These are phyloP conservation scores for Dryas alaskensis DNA, from an alignment of 306 rosid genomes.

Conservation along the genomic window DNA sequence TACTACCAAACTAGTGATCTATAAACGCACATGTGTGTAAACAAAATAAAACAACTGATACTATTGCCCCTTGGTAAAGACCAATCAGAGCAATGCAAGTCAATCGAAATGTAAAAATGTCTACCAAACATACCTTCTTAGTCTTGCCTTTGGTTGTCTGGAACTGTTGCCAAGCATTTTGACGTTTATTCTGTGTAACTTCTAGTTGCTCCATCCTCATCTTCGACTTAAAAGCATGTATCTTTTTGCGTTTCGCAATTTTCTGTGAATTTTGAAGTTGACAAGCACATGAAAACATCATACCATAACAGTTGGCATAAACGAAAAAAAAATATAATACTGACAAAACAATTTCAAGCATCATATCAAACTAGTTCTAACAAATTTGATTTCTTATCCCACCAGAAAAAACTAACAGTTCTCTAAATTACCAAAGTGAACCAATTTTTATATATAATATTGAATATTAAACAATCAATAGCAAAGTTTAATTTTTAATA, in stretches of 20 bases:
- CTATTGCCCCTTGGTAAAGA: background rate
- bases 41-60: background rate
- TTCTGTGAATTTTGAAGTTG: constrained; percentile 50
- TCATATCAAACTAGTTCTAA: constrained; percentile 3
- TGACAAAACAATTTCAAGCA: constrained; percentile 9
- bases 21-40: background rate
- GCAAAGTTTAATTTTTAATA: no score
- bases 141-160: constrained; percentile 92
- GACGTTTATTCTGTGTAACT: constrained; percentile 94
- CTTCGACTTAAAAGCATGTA: constrained; percentile 96
- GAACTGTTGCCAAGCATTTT: constrained; percentile 99
- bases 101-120: constrained; percentile 3
- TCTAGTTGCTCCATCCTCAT: constrained; percentile 95
- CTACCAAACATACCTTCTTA: constrained; percentile 61
- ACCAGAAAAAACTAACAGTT: constrained; percentile 4
- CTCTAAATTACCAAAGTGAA: background rate
- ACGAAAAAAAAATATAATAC: background rate
- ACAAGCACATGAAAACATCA: background rate
- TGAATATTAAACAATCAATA: no score
- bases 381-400: background rate
- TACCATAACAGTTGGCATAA: constrained; percentile 10
- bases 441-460: background rate
- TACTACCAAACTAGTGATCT: no score
- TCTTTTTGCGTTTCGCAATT: constrained; percentile 84
- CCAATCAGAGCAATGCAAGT: background rate